Base-by-base conservation (phyloP, 176 grass and related monocot species). In the Aechmea fasciata region DNA sequence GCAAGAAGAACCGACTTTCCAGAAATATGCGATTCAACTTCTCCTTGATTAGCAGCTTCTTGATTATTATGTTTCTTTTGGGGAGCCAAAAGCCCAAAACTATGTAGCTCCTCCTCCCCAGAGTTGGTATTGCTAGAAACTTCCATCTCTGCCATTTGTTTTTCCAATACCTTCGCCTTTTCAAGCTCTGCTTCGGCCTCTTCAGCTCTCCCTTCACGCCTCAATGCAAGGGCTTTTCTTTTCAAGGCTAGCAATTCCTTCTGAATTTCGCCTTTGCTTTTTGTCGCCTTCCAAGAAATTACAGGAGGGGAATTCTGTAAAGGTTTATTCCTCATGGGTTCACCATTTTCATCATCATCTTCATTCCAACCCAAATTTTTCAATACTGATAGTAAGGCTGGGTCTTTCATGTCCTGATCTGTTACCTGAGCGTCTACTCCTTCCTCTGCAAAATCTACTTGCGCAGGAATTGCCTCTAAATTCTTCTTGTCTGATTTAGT, bases 291-390 rank as follows among this genome's bases (percentile, higher is more conserved):
- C n/a, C 24, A 25, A 69, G 47, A 63, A 14, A 76, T 24, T 33
- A 48, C 18, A 67, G 55, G 20, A 61, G 20, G 17, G 20, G 13
- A 19, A 61, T 61, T 61, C 55, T 61, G 55, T 57, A 49, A 65
- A 59, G 28, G 64, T 25, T 69, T 47, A 11, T 57, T 48, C 54
- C 29, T 15, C 24, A 15, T 49, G 24, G 18, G 12, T 61, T 25
- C 33, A 41, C 48, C 51, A 69, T 64, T 49, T 62, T 55, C 83
- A 67, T 20, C 15, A 51, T 81, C 75, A 78, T 87, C 75, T 81
- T 81, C 83, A 80, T 87, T 85, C 85, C 88, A 96, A 67, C 92
- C 88, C 50, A 92, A 81, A 78, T 91, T 87, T 72, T 88, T 87
- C 71, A 96, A 73, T 65, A 84, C 81, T 14, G 89, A 87, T 22